Evolutionary conservation across 805 yeast genomes (phyloP), one percentile per base, ranked within the genome.

Genomic region (Candida nanaspora): DNA sequence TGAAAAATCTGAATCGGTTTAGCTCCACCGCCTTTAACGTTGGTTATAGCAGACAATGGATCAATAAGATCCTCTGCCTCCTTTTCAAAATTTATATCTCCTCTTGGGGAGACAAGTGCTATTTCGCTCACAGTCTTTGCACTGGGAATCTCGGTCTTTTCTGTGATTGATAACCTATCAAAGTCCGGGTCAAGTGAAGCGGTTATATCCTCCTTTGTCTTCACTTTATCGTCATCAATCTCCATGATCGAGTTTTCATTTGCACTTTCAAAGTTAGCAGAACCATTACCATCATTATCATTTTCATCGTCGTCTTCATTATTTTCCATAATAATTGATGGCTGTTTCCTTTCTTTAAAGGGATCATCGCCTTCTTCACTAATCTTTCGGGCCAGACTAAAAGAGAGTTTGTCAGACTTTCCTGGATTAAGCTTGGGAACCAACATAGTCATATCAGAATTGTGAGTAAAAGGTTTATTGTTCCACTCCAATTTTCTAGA

Each of bases 381-480:
- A 15, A 4, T n/a, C 38, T 35, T 21, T 40, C 38, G 23, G 20
- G 34, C 41, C 7, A 32, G 43, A 6, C 41, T 36, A 13, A 34
- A 44, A 18, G 31, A 25, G 3, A 35, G 20, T 36, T 11, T 38
- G 35, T 30, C 29, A 11, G 11, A 35, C 28, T 23, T 16, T 35
- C 9, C 27, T 6, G 34, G 18, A 4, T 33, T 47, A 39, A 54
- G 48, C 7, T 46, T 54, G 2, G 70, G 68, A 40, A 62, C 46
- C 2, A 66, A 52, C 65, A 59, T 65, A 0, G 70, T 64, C 63
- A 66, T 60, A 42, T 64, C 69, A 6, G 62, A 52, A n/a, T 46
- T 50, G 18, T 46, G 40, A 7, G 27, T 23, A 11, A 23, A 23
- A 8, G 27, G 27, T 36, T 37, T 11, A 40, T 36, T 6, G 22